These are phyloP conservation scores for Gaeumannomyces tritici DNA, from an alignment of 2,329 filamentous ascomycete genomes.

Conservation along the genomic window DNA sequence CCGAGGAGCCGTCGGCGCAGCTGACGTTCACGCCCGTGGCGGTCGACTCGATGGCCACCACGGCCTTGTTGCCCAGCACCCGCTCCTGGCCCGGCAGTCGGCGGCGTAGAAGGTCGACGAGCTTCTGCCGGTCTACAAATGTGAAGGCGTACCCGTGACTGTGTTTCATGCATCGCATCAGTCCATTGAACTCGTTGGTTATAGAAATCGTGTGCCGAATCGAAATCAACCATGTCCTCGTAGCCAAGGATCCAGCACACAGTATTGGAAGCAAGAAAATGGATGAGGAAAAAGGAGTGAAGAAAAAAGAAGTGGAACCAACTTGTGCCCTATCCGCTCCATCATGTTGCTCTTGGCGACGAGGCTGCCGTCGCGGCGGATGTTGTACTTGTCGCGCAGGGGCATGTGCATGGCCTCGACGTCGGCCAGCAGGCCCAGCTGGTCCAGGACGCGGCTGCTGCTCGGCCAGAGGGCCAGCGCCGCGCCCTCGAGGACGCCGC, in stretches of 20 bases:
- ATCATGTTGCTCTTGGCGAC: conserved; percentile 11
- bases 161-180: background rate
- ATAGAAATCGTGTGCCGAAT: background rate
- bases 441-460: conserved; percentile 16
- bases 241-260: no score
- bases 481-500: conserved; percentile 13
- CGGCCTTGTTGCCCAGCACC: conserved; percentile 10
- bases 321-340: conserved; percentile 8
- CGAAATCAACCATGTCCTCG: no score
- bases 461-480: conserved; percentile 16
- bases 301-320: background rate
- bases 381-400: conserved; percentile 10
- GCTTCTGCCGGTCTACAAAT: conserved; percentile 12
- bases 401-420: conserved; percentile 7
- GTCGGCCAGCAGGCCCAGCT: conserved; percentile 16
- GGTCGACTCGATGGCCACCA: conserved; percentile 9
- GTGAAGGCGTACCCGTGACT: conserved; percentile 15
- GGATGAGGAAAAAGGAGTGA: background rate
- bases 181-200: no score
- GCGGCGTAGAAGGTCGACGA: conserved; percentile 12
- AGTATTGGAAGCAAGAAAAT: background rate
- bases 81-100: conserved; percentile 10
- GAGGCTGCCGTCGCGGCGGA: conserved; percentile 10
- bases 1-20: conserved; percentile 12
- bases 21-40: conserved; percentile 10